Conservation (phyloP, 2,329 filamentous ascomycete species). For the Oidium heveae region DNA sequence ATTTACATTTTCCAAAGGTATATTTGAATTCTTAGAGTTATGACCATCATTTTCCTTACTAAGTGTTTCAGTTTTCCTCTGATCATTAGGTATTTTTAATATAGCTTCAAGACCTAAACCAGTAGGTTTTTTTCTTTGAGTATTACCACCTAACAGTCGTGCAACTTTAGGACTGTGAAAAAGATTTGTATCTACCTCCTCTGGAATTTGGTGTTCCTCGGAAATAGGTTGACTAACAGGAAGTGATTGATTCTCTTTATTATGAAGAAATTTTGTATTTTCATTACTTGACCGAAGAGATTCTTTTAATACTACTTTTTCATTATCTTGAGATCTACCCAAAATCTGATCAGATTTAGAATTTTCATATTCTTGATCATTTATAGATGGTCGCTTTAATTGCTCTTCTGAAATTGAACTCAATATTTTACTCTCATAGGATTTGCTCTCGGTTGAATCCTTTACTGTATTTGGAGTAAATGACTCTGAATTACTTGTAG, state of each 20-base stretch:
- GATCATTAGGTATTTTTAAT: background rate
- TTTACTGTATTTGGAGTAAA: background rate
- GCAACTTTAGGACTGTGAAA: constrained; percentile 35
- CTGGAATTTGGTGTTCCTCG: constrained; percentile 22
- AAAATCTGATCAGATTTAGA: background rate
- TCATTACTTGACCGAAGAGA: background rate
- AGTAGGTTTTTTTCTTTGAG: constrained; percentile 4
- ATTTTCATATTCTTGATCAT: background rate
- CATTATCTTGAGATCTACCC: background rate
- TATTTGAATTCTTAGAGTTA: background rate
- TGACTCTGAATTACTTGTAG: background rate
- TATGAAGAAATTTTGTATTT: background rate
- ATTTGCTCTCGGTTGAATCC: background rate
- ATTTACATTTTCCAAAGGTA: background rate
- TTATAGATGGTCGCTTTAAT: too few species aligned
- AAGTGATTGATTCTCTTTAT: background rate
- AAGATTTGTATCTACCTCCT: constrained; percentile 32
- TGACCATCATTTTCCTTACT: background rate
- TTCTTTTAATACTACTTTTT: background rate
- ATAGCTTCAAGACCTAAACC: background rate
- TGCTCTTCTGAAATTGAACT: background rate
- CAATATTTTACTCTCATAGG: background rate
- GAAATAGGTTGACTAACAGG: constrained; percentile 7
- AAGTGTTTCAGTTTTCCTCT: too few species aligned
- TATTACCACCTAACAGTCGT: constrained; percentile 24